A percentile compares a stretch with the other conserved stretches of the same genome.
Evolutionary conservation across 768 basidiomycete species (phyloP).

Genomic region (Suillus subaureus): DNA sequence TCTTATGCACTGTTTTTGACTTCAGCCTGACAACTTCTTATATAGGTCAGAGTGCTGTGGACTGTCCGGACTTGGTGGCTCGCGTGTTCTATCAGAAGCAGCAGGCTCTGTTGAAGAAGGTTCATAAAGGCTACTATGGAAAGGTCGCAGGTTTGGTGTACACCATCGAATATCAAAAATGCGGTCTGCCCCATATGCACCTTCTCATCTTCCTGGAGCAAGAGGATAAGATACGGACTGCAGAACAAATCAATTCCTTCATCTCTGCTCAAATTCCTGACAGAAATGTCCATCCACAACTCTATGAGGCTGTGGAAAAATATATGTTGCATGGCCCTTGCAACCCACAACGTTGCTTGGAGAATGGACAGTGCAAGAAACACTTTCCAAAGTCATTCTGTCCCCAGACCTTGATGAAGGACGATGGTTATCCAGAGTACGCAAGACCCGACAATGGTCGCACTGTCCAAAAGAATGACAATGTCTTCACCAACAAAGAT

Average conservation of each 20-base stretch:
- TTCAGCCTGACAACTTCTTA: not conserved
- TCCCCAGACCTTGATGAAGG: slow-evolving; percentile 35
- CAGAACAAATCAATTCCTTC: slow-evolving; percentile 40
- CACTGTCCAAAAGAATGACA: no score
- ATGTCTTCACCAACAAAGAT: slow-evolving; percentile 42
- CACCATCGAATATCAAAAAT: slow-evolving; percentile 61
- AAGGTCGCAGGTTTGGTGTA: slow-evolving; percentile 45
- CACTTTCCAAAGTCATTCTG: slow-evolving; percentile 45
- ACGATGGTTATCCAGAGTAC: slow-evolving; percentile 45
- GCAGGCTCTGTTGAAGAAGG: slow-evolving; percentile 35
- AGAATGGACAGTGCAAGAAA: slow-evolving; percentile 43
- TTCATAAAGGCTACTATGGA: slow-evolving; percentile 46
- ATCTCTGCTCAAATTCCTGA: slow-evolving; percentile 49
- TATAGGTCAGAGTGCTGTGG: slow-evolving; percentile 36
- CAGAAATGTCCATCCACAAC: slow-evolving; percentile 36
- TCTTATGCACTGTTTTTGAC: not conserved
- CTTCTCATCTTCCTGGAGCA: slow-evolving; percentile 44
- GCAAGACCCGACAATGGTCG: no score
- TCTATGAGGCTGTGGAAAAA: slow-evolving; percentile 41
- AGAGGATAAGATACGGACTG: slow-evolving; percentile 33
- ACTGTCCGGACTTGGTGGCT: slow-evolving; percentile 50
- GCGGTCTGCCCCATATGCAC: slow-evolving; percentile 58
- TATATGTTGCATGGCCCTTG: slow-evolving; percentile 52
- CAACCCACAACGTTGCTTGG: slow-evolving; percentile 40
- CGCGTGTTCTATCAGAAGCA: slow-evolving; percentile 49